Evolutionary conservation across 2,329 filamentous ascomycete species (phyloP).

Genomic region (Cercospora zeina): DNA sequence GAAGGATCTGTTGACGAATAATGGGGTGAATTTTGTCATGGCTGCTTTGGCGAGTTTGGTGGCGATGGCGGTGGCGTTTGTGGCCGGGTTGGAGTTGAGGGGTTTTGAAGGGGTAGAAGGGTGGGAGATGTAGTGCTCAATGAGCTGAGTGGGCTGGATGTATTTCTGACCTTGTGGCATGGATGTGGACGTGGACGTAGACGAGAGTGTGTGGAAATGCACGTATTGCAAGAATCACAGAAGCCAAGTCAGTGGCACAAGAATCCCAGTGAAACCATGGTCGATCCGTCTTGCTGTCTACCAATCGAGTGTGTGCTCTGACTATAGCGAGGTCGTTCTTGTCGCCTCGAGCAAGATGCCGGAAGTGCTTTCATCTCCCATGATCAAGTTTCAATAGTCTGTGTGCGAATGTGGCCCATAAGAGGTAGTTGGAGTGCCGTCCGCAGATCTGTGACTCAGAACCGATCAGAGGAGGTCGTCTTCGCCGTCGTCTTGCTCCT

Average conservation of each 20-base stretch:
- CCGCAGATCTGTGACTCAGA: too few relatives aligned
- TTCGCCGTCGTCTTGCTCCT: slow-evolving; percentile 4
- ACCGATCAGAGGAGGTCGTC: slow-evolving; percentile 1
- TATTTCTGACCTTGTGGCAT: too few relatives aligned
- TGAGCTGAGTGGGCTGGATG: too few relatives aligned
- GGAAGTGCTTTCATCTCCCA: background rate
- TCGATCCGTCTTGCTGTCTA: background rate
- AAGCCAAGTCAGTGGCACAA: background rate
- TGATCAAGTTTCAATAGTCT: background rate
- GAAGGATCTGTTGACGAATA: slow-evolving; percentile 81
- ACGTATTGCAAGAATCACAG: too few relatives aligned
- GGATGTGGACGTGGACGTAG: too few relatives aligned
- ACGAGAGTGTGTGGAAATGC: too few relatives aligned
- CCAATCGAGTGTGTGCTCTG: background rate
- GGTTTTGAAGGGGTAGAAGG: background rate
- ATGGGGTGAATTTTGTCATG: slow-evolving; percentile 93
- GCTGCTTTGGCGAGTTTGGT: slow-evolving; percentile 76
- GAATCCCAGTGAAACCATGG: background rate
- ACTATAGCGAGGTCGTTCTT: background rate
- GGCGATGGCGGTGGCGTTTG: slow-evolving; percentile 63
- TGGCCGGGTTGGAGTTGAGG: slow-evolving; percentile 22
- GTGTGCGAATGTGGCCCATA: background rate
- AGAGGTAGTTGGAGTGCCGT: background rate
- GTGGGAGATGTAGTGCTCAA: background rate
- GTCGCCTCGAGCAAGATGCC: background rate